phyloP scores from a whole-genome alignment of 805 yeast genomes.

The Suhomyces tanzawaensis region DNA sequence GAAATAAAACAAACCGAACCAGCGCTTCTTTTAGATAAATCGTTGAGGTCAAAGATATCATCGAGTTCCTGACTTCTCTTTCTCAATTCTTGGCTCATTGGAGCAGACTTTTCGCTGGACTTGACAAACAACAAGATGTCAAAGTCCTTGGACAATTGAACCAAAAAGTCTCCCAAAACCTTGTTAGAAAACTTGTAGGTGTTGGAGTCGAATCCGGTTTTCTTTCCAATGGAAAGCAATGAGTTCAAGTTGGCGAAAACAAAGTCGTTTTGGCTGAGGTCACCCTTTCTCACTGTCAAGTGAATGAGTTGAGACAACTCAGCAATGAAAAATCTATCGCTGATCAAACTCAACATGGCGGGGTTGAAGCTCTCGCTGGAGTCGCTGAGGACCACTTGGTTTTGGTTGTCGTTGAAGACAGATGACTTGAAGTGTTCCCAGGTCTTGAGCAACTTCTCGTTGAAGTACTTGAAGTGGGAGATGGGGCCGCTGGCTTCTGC shows the following conservation, averaged over 20 bases:
- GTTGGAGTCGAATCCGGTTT: conserved; percentile 41
- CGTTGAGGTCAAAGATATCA: conserved; percentile 12
- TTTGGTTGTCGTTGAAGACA: not conserved
- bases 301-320: conserved; percentile 49
- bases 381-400: not conserved
- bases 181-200: conserved; percentile 40
- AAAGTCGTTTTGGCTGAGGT: conserved; percentile 19
- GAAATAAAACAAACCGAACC: conserved; percentile 36
- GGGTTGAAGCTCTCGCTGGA: no score
- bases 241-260: conserved; percentile 43
- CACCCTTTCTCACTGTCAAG: conserved; percentile 28
- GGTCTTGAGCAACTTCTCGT: conserved; percentile 29
- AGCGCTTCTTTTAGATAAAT: conserved; percentile 12
- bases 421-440: conserved; percentile 34
- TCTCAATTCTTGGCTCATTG: conserved; percentile 9
- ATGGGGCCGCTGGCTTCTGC: conserved; percentile 6
- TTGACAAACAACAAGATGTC: conserved; percentile 19
- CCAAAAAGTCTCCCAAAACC: conserved; percentile 24
- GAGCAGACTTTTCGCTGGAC: conserved; percentile 12
- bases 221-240: conserved; percentile 39
- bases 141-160: conserved; percentile 13
- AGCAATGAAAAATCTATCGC: conserved; percentile 46
- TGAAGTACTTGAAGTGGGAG: conserved; percentile 24
- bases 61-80: conserved; percentile 18
- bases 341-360: conserved; percentile 27